These are phyloP conservation scores for Exophiala sp. DNA, from an alignment of 2,329 filamentous ascomycete species.

Conservation along the genomic window DNA sequence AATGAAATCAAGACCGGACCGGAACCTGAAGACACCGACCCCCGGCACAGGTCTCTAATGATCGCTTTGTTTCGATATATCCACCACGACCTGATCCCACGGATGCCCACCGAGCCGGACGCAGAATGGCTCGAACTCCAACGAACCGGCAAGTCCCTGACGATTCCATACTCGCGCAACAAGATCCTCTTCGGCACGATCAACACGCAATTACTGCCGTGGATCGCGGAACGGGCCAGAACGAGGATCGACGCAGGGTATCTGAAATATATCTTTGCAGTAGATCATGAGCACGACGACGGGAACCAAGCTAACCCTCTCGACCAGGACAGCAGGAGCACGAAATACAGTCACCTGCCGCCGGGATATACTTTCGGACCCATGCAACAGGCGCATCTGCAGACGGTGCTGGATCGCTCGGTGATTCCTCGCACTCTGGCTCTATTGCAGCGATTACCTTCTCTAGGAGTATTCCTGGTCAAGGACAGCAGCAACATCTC, in stretches of 20 bases:
- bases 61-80: constrained; percentile 20
- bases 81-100: constrained; percentile 11
- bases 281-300: background rate
- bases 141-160: constrained; percentile 24
- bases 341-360: constrained; percentile 24
- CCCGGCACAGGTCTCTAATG: constrained; percentile 15
- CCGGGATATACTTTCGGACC: constrained; percentile 16
- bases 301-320: background rate
- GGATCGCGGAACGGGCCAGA: constrained; percentile 27
- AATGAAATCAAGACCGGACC: too few species aligned
- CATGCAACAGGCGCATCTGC: constrained; percentile 29
- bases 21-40: background rate
- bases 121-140: constrained; percentile 20
- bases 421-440: constrained; percentile 35
- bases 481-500: too few species aligned
- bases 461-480: constrained; percentile 34
- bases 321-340: background rate
- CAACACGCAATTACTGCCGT: constrained; percentile 33
- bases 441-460: constrained; percentile 33
- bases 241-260: constrained; percentile 32
- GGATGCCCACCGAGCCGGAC: constrained; percentile 12
- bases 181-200: constrained; percentile 36
- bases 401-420: constrained; percentile 37
- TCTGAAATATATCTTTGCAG: constrained; percentile 36
- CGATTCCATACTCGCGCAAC: constrained; percentile 22